Percentiles rank a stretch among this genome's conserved stretches.
phyloP scores from a whole-genome alignment of 108 stramenopile species.

The Chaetoceros tenuissimus region DNA sequence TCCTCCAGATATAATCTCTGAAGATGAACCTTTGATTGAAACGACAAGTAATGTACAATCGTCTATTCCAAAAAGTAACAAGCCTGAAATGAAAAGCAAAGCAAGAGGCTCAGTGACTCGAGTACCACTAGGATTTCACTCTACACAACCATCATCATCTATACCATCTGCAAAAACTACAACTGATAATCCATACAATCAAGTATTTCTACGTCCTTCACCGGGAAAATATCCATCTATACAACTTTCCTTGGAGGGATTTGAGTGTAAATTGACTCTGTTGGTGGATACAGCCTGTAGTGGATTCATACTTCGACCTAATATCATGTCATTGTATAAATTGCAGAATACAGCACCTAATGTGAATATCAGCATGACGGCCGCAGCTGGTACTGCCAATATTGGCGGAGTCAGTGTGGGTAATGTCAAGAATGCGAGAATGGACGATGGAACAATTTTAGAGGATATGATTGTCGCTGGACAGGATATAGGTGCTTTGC shows the following conservation, averaged over 20 bases:
- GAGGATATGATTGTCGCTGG: constrained; percentile 46
- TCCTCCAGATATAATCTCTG: background rate
- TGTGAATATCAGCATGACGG: constrained; percentile 53
- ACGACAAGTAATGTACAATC: too few species aligned
- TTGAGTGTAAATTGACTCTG: constrained; percentile 23
- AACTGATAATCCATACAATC: too few species aligned
- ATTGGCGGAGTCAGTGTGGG: constrained; percentile 23
- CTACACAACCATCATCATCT: constrained; percentile 27
- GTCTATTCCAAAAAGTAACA: too few species aligned
- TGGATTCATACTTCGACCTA: constrained; percentile 57
- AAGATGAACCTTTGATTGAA: background rate
- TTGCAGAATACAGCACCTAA: constrained; percentile 16
- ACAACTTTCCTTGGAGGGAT: constrained; percentile 15
- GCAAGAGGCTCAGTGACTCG: constrained; percentile 1
- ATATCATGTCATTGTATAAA: constrained; percentile 29
- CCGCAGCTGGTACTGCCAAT: constrained; percentile 38
- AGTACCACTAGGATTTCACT: constrained; percentile 20
- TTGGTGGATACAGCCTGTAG: constrained; percentile 79
- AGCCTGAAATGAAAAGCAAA: too few species aligned
- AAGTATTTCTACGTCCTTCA: constrained; percentile 29
- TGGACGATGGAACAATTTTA: constrained; percentile 17
- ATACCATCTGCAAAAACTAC: constrained; percentile 31
- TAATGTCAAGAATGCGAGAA: background rate
- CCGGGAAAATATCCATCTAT: constrained; percentile 51
- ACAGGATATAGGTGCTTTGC: constrained; percentile 69